Base-by-base conservation (phyloP, 2,329 filamentous ascomycete species). In the Setomelanomma holmii region DNA sequence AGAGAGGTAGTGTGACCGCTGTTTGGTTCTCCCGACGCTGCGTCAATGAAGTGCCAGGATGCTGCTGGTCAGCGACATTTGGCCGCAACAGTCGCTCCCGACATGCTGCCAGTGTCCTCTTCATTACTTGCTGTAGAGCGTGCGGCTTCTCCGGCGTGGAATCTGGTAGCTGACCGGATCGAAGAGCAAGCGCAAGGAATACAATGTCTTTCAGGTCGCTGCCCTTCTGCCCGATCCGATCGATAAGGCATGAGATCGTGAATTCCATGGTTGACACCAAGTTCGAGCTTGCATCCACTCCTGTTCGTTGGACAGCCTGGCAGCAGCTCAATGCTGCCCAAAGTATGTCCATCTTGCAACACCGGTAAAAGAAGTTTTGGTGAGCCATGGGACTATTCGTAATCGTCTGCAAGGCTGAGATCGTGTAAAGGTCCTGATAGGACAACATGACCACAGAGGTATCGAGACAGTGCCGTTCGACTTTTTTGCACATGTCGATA, bases 301-400 rank as follows among this genome's bases (percentile, higher is more conserved):
- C 14, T 3, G 11, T 16, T 10, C 45, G 7, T 23, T 36, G 46
- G 1, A 47, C 36, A 10, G 51, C n/a, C 40, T 65, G 63, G 45
- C 71, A 75, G 12, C 72, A 46, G 17, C 58, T 61, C 5, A 74
- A 53, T 5, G 69, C 71, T 2, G 69, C 66, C 57, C 61, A 68
- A 2, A 72, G 42, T 6, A 72, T 53, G 33, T 74, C 71, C 5
- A 56, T 62, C 12, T 68, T 68, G 48, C 65, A 74, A 24, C 66
- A 52, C 1, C 49, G 44, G 22, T 67, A 63, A 54, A 72, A 74
- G 10, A 69, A 57, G 27, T 69, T 61, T 60, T 63, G 51, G 10
- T 58, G 55, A 12, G 47, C 39, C 21, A 44, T 49, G 14, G 51
- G 42, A 6, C 38, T 52, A 4, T 38, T 35, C 21, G 47, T 49